Evolutionary conservation across 331 rosid species (phyloP), one percentile per base, ranked within the genome.

Genomic region (Phaseolus coccineus): DNA sequence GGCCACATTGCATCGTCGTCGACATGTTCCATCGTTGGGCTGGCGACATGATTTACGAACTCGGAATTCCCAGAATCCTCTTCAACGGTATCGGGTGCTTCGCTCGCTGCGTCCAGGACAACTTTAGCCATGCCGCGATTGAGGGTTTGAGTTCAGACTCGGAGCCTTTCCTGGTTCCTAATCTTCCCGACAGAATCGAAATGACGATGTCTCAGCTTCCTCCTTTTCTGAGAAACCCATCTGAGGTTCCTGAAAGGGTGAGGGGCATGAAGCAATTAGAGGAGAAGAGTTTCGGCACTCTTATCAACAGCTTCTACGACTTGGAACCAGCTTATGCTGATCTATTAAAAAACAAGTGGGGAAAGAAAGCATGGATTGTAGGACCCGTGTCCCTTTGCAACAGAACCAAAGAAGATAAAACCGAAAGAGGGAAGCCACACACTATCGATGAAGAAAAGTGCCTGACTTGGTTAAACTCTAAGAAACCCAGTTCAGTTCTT

Each of bases 1-100:
- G 8, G 24, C 92, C 91, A 0, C 83, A 90, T 15, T 83, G 91
- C 82, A 76, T 90, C 10, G 86, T 90, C 28, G 19, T 86, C 15
- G 92, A 90, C 87, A 53, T 73, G 68, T 88, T 90, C 58, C 85
- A 88, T 42, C 85, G 80, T 3, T 90, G 95, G 95, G 85, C 87
- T 0, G 58, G 73, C 2, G 78, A 82, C 3, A 19, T 87, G 47
- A n/a, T 84, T 0, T 64, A 87, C 28, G 75, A 70, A 10, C 90
- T 88, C 27, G 48, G 55, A 8, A 82, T 90, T 67, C 52, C 76
- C 0, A 68, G 90, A 19, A 48, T 90, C 24, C 8, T 80, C 69
- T 90, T 90, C 85, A 82, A 64, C 4, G 91, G 95, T 0, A 71
- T 62, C 12, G 92, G 91, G 0, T 84, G 91, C 80, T 90, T 90